Evolutionary conservation across 305 asterid species (phyloP), one percentile per base, ranked within the genome.

Genomic region (Fraxinus baroniana): DNA sequence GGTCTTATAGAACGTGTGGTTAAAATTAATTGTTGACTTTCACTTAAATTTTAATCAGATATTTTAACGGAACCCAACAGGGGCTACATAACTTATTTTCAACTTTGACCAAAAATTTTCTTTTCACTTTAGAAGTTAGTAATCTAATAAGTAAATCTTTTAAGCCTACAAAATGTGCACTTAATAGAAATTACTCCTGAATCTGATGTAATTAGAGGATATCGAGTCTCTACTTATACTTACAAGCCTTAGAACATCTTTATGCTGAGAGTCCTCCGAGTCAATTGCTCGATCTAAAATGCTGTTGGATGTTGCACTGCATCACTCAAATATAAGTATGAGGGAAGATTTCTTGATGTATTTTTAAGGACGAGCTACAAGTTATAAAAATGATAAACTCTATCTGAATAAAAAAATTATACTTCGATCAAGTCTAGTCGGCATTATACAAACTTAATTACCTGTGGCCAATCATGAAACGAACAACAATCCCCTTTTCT

Each of bases 401-500:
- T 55, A 41, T 41, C 49, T 41, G 49, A 64, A 24, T 64, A 28
- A 64, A 24, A 13, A 64, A 15, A 24, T 64, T 70, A 26, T 26
- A 66, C 37, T 4, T 26, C n/a, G 33, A 32, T 70, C 0, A 78
- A 76, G 79, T 24, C 20, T 32, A 74, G 8, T 36, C 26, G 12
- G 28, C 33, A 77, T 8, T 26, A 46, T 13, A 70, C 57, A 66
- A 78, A 28, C 20, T 9, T 36, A 5, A 26, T 82, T 80, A 95
- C 98, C 97, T 95, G 91, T 91, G 97, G 30, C 98, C 98, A 41
- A 95, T 93, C 93, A 92, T 90, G 86, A 95, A 93, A 13, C 97
- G 95, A 35, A 95, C 92, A 28, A 93, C 88, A 13, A 93, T 91
- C 70, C 98, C 98, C 86, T 95, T 95, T 78, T 95, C 98, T 79